Percentiles rank a stretch among this genome's conserved stretches.
These are phyloP conservation scores for Globisporangium ultimum DNA, from an alignment of 352 stramenopile genomes.

Conservation along the genomic window DNA sequence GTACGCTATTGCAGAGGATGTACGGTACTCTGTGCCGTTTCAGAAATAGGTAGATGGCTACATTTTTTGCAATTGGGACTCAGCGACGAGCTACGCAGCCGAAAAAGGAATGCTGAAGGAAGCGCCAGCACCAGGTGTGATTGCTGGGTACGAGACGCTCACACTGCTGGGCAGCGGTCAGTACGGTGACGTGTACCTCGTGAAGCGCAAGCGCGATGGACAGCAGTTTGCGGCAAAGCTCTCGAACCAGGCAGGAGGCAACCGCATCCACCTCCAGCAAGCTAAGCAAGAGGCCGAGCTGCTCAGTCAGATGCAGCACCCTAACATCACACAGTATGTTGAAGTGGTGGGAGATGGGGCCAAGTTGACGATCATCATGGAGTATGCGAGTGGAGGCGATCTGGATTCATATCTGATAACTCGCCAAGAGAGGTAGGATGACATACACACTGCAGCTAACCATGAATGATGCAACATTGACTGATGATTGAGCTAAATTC, in stretches of 20 bases:
- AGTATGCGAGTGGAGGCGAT: constrained; percentile 64
- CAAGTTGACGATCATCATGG: constrained; percentile 56
- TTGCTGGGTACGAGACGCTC: constrained; percentile 45
- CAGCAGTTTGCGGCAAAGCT: constrained; percentile 57
- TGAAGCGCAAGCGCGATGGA: constrained; percentile 28
- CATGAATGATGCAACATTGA: constrained; percentile 4
- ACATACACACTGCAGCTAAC: constrained; percentile 2
- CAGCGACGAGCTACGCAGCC: too few species aligned
- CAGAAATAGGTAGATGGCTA: constrained; percentile 10
- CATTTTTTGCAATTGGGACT: neutral
- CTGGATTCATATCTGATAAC: constrained; percentile 42
- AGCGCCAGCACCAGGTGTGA: constrained; percentile 1
- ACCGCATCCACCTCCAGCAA: constrained; percentile 9
- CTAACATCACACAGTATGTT: constrained; percentile 66
- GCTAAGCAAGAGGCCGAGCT: constrained; percentile 45
- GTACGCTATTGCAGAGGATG: too few species aligned
- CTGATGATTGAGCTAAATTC: too few species aligned
- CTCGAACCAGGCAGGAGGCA: constrained; percentile 14
- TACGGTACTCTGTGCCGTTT: neutral
- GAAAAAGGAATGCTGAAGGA: neutral
- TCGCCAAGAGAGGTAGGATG: constrained; percentile 8
- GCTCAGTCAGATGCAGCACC: constrained; percentile 41
- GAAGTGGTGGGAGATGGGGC: constrained; percentile 26
- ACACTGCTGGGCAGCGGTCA: constrained; percentile 49
- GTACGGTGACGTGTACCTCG: constrained; percentile 53